phyloP scores from a whole-genome alignment of 1,139 yeast species.

The Debaryomyces udenii region DNA sequence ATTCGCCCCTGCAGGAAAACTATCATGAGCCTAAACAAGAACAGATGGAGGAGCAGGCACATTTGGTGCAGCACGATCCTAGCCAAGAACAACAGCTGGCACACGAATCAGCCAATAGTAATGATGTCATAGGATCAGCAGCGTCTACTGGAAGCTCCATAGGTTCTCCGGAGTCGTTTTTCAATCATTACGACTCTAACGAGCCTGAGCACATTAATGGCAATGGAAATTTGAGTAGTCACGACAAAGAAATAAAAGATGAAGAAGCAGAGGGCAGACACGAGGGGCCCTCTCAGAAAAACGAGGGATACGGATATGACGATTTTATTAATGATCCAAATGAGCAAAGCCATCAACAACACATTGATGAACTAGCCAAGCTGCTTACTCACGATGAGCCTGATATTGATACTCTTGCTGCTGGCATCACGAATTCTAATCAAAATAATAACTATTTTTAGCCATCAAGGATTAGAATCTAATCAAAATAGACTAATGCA shows the following conservation, averaged over 20 bases:
- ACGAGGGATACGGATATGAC: constrained; percentile 33
- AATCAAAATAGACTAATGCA: background rate
- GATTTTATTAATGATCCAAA: constrained; percentile 29
- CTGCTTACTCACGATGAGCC: constrained; percentile 33
- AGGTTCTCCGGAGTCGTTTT: constrained; percentile 14
- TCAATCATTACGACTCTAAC: constrained; percentile 12
- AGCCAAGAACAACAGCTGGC: constrained; percentile 9
- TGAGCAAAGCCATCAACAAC: constrained; percentile 15
- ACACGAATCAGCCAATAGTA: constrained; percentile 7
- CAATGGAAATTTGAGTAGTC: background rate
- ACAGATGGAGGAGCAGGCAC: constrained; percentile 5
- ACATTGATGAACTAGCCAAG: constrained; percentile 32
- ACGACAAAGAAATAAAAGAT: constrained; percentile 11
- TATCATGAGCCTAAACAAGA: constrained; percentile 6
- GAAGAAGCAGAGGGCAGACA: constrained; percentile 9
- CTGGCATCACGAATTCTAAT: constrained; percentile 31
- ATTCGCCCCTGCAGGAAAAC: constrained; percentile 14
- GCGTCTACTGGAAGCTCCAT: constrained; percentile 14
- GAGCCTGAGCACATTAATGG: constrained; percentile 8
- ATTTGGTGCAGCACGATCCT: constrained; percentile 2
- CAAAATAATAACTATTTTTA: constrained; percentile 20
- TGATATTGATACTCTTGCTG: constrained; percentile 37
- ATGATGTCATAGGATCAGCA: constrained; percentile 11
- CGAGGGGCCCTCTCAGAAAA: constrained; percentile 16
- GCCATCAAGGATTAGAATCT: constrained; percentile 1